Evolutionary conservation across 345 rosid genomes (phyloP), one percentile per base, ranked within the genome.

Genomic region (Eucalyptus marginata): DNA sequence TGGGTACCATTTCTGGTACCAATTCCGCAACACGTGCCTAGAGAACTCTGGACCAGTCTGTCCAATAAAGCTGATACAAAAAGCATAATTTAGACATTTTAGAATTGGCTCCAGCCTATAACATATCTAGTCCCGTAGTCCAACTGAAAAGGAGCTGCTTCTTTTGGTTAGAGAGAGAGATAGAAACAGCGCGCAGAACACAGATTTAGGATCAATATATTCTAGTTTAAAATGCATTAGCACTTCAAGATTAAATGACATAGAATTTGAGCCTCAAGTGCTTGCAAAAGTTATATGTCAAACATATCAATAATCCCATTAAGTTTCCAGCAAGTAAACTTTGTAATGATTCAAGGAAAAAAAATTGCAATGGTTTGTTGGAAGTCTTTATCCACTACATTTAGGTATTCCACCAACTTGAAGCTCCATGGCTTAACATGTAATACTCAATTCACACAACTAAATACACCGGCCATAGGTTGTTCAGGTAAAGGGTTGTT

Each of bases 11-110:
- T n/a, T n/a, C 5, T n/a, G 3, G 40, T 14, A n/a, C 76, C 11
- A 64, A 5, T n/a, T 66, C 20, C 2, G 0, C 10, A n/a, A n/a
- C 2, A 2, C 11, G 2, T 66, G 76, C 40, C 40, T 15, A 4
- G 40, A 4, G 15, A 14, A 58, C 68, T 62, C 33, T 3, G 33
- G 68, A 62, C 33, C 33, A 58, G 7, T 29, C 22, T n/a, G 11
- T 66, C 76, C 36, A n/a, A 64, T 64, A n/a, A n/a, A 66, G 76
- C 10, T n/a, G 6, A 15, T 5, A 66, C 8, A n/a, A n/a, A 66
- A 31, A 31, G 40, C 40, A 15, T n/a, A n/a, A 31, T 14, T 66
- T 62, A 29, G 18, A 66, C 20, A 64, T 64, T n/a, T 64, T 31
- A 66, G 20, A 66, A 66, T 31, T 66, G 79, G 40, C 18, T 31